Evolutionary conservation across 352 stramenopile species (phyloP), one percentile per base, ranked within the genome.

Genomic region (Salisapilia sapeloensis): DNA sequence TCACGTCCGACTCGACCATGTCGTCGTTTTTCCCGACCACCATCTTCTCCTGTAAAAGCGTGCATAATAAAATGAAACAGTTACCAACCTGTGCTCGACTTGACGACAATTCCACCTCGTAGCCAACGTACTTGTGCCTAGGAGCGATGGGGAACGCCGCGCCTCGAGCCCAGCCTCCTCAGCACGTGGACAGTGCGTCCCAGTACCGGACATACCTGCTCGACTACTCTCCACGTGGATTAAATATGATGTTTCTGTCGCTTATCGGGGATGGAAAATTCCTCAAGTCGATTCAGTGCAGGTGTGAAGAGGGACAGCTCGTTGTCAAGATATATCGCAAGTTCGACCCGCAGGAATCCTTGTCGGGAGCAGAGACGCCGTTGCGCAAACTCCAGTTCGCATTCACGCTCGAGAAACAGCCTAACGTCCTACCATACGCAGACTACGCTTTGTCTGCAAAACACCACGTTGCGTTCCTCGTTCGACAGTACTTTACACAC

Each of bases 401-500:
- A 1, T 81, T 85, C 29, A 67, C 53, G 12, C 40, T 80, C 26
- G 75, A 87, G 32, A 43, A 69, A 30, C 63, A 80, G 19, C 75
- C 75, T 4, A 92, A 92, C 40, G 38, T 91, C 18, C 65, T 92
- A 26, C 74, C 72, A 24, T 85, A 91, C 48, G 67, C 70, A 4
- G 62, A 82, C 28, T 90, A 75, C 44, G 47, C 80, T 30, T 43
- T 91, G 16, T 78, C 62, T 11, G 57, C 53, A 17, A 87, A 91
- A 44, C 69, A 72, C 33, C 60, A 89, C 45, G 76, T 86, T 30
- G 82, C 81, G 18, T 96, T 96, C 53, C 57, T 98, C 41, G 57
- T 98, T 29, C 72, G 95, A 1, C 94, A 97, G 56, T 94, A 96
- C 57, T 91, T 97, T 18, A 83, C 92, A 27, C 89, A 87, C 11